These are phyloP conservation scores for Yamadazyma paraphyllophila DNA, from an alignment of 805 yeast genomes.

Conservation along the genomic window DNA sequence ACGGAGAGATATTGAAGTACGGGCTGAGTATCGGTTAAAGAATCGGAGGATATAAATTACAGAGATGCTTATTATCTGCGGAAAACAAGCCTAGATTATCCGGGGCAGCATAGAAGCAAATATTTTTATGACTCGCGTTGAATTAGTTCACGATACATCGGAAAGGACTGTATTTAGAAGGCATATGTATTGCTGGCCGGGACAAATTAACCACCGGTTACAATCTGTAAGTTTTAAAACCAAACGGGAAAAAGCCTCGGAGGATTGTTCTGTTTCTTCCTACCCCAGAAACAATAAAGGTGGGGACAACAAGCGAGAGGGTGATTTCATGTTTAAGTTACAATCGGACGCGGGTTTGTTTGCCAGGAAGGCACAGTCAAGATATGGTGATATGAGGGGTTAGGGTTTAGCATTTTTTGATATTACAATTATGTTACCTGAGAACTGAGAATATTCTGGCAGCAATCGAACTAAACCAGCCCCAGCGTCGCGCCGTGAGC, in stretches of 20 bases:
- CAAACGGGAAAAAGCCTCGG: background rate
- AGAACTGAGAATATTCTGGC: background rate
- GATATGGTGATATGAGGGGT: background rate
- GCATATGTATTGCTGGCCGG: background rate
- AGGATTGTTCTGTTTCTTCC: background rate
- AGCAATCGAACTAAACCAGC: background rate
- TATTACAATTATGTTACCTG: no score
- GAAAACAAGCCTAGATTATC: background rate
- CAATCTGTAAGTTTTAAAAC: no score
- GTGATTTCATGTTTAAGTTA: background rate
- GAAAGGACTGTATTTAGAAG: background rate
- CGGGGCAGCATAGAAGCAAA: background rate
- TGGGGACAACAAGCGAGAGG: background rate
- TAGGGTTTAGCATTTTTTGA: background rate
- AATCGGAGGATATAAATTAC: no score
- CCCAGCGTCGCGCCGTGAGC: background rate
- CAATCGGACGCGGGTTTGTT: background rate
- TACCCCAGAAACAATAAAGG: slow-evolving; percentile 1
- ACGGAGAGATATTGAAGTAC: background rate
- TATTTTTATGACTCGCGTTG: no score
- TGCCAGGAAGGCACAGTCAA: background rate
- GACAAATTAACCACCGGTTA: background rate
- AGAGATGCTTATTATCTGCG: no score
- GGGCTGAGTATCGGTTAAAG: background rate
- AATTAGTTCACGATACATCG: background rate